Evolutionary conservation across 75 land plant genomes (phyloP).

Genomic region (Picea sitchensis): DNA sequence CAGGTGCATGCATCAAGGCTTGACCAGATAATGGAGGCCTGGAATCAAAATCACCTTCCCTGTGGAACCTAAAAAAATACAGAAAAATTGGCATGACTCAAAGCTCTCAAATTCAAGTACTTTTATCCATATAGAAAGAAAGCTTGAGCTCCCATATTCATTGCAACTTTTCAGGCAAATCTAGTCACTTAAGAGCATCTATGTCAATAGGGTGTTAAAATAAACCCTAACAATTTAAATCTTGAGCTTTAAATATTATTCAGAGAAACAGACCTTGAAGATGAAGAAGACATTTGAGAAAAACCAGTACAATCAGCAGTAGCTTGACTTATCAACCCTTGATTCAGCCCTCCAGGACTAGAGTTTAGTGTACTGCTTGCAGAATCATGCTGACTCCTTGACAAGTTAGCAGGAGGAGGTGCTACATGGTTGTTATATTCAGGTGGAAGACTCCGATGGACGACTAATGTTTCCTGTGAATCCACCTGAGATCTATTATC

Average conservation of each 20-base stretch:
- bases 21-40: slow-evolving; percentile 26
- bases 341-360: slow-evolving; percentile 10
- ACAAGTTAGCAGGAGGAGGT: neutral
- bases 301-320: slow-evolving; percentile 27
- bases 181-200: too few species aligned
- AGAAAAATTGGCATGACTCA: too few species aligned
- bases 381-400: slow-evolving; percentile 12
- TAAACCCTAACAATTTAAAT: neutral
- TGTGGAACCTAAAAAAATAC: slow-evolving; percentile 21
- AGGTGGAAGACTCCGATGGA: slow-evolving; percentile 1
- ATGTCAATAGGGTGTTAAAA: neutral
- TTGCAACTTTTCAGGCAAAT: too few species aligned
- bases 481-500: slow-evolving; percentile 9
- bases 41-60: slow-evolving; percentile 41
- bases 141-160: too few species aligned
- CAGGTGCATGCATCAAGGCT: slow-evolving; percentile 35
- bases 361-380: slow-evolving; percentile 18
- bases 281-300: slow-evolving; percentile 45
- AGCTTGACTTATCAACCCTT: slow-evolving; percentile 13
- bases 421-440: slow-evolving; percentile 4
- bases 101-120: too few species aligned
- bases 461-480: slow-evolving; percentile 12
- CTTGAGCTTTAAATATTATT: slow-evolving; percentile 16
- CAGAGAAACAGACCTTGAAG: slow-evolving; percentile 42
- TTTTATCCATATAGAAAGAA: too few species aligned